Evolutionary conservation across 306 rosid species (phyloP).

Genomic region (Medicago lupulina): DNA sequence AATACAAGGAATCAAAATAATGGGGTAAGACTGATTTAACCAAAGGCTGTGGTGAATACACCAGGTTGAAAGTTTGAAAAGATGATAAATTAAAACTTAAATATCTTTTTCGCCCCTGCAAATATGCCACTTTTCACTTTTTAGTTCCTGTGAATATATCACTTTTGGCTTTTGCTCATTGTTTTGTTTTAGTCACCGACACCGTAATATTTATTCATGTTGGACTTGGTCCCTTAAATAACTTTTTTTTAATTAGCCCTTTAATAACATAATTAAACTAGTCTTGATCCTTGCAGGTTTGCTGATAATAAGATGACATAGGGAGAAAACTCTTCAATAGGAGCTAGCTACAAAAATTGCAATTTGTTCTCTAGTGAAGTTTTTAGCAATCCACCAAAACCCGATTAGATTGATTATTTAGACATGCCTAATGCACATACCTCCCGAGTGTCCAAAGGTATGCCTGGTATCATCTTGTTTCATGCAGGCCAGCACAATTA

Average conservation of each 20-base stretch:
- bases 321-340: constrained; percentile 6
- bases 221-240: background rate
- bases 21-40: constrained; percentile 17
- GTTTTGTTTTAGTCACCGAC: background rate
- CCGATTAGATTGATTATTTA: background rate
- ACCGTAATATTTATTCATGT: background rate
- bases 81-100: constrained; percentile 22
- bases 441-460: constrained; percentile 73
- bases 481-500: constrained; percentile 55
- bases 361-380: background rate
- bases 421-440: constrained; percentile 42
- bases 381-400: constrained; percentile 18
- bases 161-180: background rate
- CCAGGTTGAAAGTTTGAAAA: background rate
- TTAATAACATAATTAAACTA: constrained; percentile 5
- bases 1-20: constrained; percentile 14
- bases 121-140: background rate
- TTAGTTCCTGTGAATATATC: background rate
- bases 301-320: background rate
- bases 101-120: background rate
- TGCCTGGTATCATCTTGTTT: constrained; percentile 73
- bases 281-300: constrained; percentile 1
- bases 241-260: background rate
- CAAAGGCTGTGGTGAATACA: background rate
- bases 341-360: constrained; percentile 7